A percentile compares a stretch with the other conserved stretches of the same genome.
Conservation (phyloP, 257 asterid species). For the Solanum sejunctum region DNA sequence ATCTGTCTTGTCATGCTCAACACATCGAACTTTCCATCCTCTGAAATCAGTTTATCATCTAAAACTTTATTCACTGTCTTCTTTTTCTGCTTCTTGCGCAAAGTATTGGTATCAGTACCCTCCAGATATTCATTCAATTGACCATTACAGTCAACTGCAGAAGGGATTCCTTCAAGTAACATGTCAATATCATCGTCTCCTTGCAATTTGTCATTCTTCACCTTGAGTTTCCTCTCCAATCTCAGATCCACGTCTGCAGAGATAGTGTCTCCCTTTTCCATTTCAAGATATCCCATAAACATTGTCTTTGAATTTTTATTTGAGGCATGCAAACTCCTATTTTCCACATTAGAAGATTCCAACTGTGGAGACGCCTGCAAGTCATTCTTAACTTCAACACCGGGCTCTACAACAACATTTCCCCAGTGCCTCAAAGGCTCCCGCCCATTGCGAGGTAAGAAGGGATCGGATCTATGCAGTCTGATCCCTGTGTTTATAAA, state of each 20-base stretch:
- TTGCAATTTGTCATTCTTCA: slow-evolving; percentile 48
- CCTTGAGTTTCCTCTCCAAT: slow-evolving; percentile 60
- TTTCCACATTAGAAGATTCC: no score
- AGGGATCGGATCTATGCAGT: no score
- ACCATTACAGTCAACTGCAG: slow-evolving; percentile 22
- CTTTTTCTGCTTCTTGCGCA: slow-evolving; percentile 5
- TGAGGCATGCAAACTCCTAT: no score
- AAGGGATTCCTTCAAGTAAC: slow-evolving; percentile 53
- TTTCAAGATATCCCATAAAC: slow-evolving; percentile 40
- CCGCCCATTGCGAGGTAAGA: no score
- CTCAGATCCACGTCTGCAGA: slow-evolving; percentile 43
- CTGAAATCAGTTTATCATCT: no score
- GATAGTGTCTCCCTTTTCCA: slow-evolving; percentile 32
- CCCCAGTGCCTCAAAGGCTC: no score
- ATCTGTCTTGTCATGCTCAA: slow-evolving; percentile 17
- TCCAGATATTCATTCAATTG: slow-evolving; percentile 5
- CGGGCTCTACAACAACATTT: no score
- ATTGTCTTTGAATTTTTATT: slow-evolving; percentile 28
- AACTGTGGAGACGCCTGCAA: no score
- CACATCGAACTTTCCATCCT: slow-evolving; percentile 26
- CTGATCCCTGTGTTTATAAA: no score
- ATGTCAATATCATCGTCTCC: slow-evolving; percentile 43
- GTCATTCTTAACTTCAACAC: no score
- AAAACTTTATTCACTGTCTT: slow-evolving; percentile 1
- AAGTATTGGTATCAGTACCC: slow-evolving; percentile 1